Evolutionary conservation across 768 basidiomycete genomes (phyloP), one percentile per base, ranked within the genome.

Genomic region (Leccinum ochraceum): DNA sequence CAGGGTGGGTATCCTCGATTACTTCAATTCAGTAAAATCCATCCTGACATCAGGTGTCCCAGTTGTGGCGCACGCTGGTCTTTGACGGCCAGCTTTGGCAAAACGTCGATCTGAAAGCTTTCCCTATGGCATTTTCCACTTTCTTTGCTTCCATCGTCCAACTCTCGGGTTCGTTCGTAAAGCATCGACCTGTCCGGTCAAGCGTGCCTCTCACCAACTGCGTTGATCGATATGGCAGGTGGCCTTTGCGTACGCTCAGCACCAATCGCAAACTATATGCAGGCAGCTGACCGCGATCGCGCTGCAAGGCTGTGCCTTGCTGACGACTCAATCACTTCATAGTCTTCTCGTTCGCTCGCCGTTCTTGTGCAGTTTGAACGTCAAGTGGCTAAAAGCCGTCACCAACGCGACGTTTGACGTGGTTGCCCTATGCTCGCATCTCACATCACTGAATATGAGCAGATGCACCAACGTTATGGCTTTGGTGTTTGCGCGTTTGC

Each of bases 71-170:
- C 56, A 71, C 76, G 3, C 82, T 95, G 42, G 28, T 28, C 26
- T 86, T 88, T 66, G 94, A 96, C 71, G 94, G 94, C 14, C 90
- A 94, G 67, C 80, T 95, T n/a, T 95, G 94, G 94, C 67, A 75
- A 49, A 69, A 81, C 58, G 77, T 92, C 34, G 81, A 90, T 69
- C 77, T 94, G 36, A 80, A 72, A 20, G 74, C 85, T 1, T 89
- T 91, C 70, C 84, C 89, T 14, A 76, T 79, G 39, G 69, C 88
- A 6, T 80, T 87, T 13, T 67, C 78, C 51, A 69, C 75, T 24
- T 74, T 86, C 54, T 69, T 94, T 42, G 63, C 79, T 37, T 81
- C 81, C 39, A 74, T 95, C 30, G 76, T 84, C 42, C 67, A 79
- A 26, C 65, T 72, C 16, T 85, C 84, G 4, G 91, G 90, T 6